These are phyloP conservation scores for Aspergillus sp. DNA, from an alignment of 2,329 filamentous ascomycete genomes.

Conservation along the genomic window DNA sequence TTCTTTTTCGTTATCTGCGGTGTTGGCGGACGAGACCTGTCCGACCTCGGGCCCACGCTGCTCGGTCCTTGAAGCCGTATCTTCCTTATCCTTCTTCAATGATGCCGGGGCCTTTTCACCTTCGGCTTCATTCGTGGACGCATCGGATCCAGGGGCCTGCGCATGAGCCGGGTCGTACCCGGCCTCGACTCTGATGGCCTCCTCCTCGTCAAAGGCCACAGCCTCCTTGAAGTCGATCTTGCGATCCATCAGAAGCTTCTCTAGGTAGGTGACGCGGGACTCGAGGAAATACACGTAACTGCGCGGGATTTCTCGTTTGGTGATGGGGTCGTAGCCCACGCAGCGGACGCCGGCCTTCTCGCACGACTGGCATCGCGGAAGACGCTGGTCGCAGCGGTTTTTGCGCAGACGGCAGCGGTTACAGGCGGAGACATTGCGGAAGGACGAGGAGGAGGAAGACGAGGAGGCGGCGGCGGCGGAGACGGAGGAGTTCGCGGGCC, in stretches of 20 bases:
- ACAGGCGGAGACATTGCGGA: constrained; percentile 86
- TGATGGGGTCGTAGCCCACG: constrained; percentile 93
- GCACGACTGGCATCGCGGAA: constrained; percentile 84
- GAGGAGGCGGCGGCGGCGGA: constrained; percentile 15
- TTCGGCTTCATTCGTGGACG: constrained; percentile 7
- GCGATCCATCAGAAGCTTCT: constrained; percentile 61
- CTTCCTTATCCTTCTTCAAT: constrained; percentile 16
- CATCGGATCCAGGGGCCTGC: constrained; percentile 10
- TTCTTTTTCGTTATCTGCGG: constrained; percentile 43
- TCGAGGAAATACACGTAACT: constrained; percentile 94
- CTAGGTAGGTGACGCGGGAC: constrained; percentile 72
- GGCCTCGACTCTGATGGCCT: constrained; percentile 21
- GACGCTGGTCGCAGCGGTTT: constrained; percentile 86
- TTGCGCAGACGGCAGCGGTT: constrained; percentile 87
- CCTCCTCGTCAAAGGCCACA: constrained; percentile 52
- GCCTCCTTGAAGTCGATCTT: constrained; percentile 64
- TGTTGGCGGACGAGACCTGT: constrained; percentile 19
- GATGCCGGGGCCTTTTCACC: constrained; percentile 6
- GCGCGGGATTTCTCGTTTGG: constrained; percentile 87
- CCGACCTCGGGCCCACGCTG: constrained; percentile 12
- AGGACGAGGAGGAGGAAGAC: constrained; percentile 37
- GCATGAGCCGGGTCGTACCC: constrained; percentile 16
- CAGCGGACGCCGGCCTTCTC: constrained; percentile 87
- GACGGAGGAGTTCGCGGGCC: constrained; percentile 10
- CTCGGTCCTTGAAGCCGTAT: constrained; percentile 6